Evolutionary conservation across 1,139 yeast species (phyloP), one percentile per base, ranked within the genome.

Genomic region (Geotrichum europaeum): DNA sequence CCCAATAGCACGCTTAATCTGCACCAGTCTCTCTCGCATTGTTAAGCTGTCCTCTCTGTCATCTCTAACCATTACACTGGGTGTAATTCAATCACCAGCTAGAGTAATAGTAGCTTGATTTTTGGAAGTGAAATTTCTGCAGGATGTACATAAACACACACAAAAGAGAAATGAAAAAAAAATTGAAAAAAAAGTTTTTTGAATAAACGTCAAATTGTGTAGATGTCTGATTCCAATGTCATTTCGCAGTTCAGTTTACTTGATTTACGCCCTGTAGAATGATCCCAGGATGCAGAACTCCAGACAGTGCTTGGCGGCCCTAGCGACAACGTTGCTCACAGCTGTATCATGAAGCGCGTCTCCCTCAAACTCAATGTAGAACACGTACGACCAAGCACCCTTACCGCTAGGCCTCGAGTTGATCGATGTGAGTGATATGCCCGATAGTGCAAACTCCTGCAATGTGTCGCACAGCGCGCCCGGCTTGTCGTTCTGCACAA

Each of bases 311-410:
- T 34, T n/a, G 20, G 24, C 22, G 10, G 57, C 59, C 20, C 34
- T 52, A 12, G 53, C 30, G 40, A 62, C 22, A 2, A 58, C 62
- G 7, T 50, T 25, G 7, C 30, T 36, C n/a, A 53, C 51, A 10
- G 18, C 24, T 13, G 3, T 13, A 15, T n/a, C n/a, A 22, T 60
- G 43, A 5, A 32, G 24, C 22, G 52, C 40, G 22, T 72, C 69
- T 5, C 77, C 77, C 61, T 70, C 71, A 57, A 83, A 80, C 69
- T 92, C 97, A 15, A 89, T 82, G 70, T 88, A 90, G 74, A 89
- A 91, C 1, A 88, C 85, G 70, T 91, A 89, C 66, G 86, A 86
- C 98, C 97, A 92, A 43, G 87, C 85, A 60, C 77, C 74, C 56
- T 78, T 72, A 24, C 81, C 79, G 1, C 88, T 81, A n/a, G 50